Evolutionary conservation across 805 yeast genomes (phyloP), one percentile per base, ranked within the genome.

Genomic region (Zygoascus biomembranicola): DNA sequence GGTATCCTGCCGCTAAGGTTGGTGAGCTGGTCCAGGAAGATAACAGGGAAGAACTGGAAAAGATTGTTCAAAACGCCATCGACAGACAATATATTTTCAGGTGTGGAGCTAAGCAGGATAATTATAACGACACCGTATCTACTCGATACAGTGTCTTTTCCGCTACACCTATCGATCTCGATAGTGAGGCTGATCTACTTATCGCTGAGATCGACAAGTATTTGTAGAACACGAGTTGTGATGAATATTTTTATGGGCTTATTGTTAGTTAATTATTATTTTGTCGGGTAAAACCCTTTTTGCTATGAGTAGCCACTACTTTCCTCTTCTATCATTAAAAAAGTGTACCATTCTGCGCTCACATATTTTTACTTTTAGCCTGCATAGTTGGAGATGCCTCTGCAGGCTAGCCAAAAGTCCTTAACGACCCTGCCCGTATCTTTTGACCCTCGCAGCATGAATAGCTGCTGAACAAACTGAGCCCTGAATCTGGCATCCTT

Each of bases 21-120:
- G 70, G 73, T 48, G 69, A 69, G 13, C 35, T 64, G 43, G 52
- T 54, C 10, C 62, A 57, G 20, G 58, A 60, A 10, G 59, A 59
- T 6, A 61, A 54, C 59, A 80, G 58, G 69, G 75, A 76, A 39
- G 75, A 73, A 49, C 78, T 81, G 54, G 67, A 70, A 16, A 71
- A 73, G 19, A 63, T 70, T 2, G 73, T 85, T 50, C 72, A 73
- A 47, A 73, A 72, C 43, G 70, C 78, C 32, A 79, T 80, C 52
- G 86, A 85, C 78, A 76, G 78, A 58, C 90, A 88, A 67, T 87
- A 69, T 64, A 77, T 77, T 37, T 85, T 94, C 69, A 80, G 95
- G 69, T 67, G 90, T 51, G 81, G 86, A 63, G 97, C 95, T 13
- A 80, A 83, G 66, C 87, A 81, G 63, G 97, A 94, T 64, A 81